Conservation (phyloP, 2,329 filamentous ascomycete genomes). For the Aspergillus sp. region DNA sequence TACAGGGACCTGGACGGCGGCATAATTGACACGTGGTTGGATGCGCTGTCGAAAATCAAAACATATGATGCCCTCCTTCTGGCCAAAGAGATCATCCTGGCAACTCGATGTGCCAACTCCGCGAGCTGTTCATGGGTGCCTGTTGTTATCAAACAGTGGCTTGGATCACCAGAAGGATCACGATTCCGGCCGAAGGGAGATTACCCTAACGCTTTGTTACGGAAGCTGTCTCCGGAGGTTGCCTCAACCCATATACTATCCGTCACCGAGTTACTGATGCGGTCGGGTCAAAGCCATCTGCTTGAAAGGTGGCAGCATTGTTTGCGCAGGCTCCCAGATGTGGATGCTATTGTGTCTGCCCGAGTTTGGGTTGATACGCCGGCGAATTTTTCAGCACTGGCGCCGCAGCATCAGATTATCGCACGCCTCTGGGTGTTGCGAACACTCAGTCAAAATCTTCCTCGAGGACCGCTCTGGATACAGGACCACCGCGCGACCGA, state of each 20-base stretch:
- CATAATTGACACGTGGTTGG: conserved; percentile 31
- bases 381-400: background rate
- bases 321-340: conserved; percentile 19
- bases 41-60: conserved; percentile 20
- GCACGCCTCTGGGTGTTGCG: conserved; percentile 33
- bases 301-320: conserved; percentile 32
- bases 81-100: conserved; percentile 30
- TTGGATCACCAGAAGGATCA: conserved; percentile 13
- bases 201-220: conserved; percentile 20
- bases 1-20: conserved; percentile 31
- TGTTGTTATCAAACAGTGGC: conserved; percentile 25
- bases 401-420: conserved; percentile 26
- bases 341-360: conserved; percentile 21
- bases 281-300: conserved; percentile 16
- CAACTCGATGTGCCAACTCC: conserved; percentile 19
- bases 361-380: conserved; percentile 24
- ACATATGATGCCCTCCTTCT: conserved; percentile 17
- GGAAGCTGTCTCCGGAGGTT: conserved; percentile 20
- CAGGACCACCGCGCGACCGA: conserved; percentile 18
- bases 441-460: conserved; percentile 21
- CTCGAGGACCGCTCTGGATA: conserved; percentile 18
- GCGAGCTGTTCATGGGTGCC: conserved; percentile 20
- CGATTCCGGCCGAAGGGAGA: conserved; percentile 5
- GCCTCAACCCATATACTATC: conserved; percentile 27
- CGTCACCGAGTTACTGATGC: conserved; percentile 31